Percentiles rank a stretch among this genome's conserved stretches.
These are phyloP conservation scores for Lipomyces orientalis DNA, from an alignment of 805 yeast species.

Conservation along the genomic window DNA sequence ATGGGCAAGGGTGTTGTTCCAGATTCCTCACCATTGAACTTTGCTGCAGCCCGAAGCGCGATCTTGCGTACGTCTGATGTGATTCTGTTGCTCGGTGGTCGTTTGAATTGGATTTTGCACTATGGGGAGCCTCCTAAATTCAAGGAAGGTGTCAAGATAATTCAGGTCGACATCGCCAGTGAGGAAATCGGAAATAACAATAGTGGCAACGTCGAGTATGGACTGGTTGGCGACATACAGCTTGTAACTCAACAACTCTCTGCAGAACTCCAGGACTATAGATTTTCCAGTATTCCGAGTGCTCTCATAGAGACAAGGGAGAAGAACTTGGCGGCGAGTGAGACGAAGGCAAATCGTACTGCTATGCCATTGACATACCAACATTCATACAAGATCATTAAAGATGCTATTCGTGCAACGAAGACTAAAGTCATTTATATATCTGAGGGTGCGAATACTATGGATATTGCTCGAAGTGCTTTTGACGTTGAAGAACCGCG, in stretches of 20 bases:
- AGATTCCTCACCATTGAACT: slow-evolving; percentile 55
- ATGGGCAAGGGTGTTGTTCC: slow-evolving; percentile 77
- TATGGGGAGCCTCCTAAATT: slow-evolving; percentile 66
- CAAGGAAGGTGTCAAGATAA: slow-evolving; percentile 52
- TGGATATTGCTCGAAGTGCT: slow-evolving; percentile 71
- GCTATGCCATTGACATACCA: slow-evolving; percentile 54
- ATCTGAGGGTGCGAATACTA: slow-evolving; percentile 78
- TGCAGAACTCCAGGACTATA: slow-evolving; percentile 45
- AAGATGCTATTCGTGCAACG: slow-evolving; percentile 48
- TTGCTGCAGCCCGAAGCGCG: slow-evolving; percentile 68
- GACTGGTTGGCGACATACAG: slow-evolving; percentile 63
- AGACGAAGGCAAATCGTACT: slow-evolving; percentile 45
- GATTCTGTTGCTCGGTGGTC: slow-evolving; percentile 64
- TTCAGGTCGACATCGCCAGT: slow-evolving; percentile 62
- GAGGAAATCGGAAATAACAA: slow-evolving; percentile 59
- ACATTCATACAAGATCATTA: slow-evolving; percentile 57
- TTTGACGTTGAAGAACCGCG: slow-evolving; percentile 61
- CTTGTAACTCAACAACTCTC: slow-evolving; percentile 50
- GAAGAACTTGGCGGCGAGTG: slow-evolving; percentile 47
- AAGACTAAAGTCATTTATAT: slow-evolving; percentile 51
- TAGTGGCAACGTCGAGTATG: slow-evolving; percentile 48
- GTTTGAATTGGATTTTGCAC: slow-evolving; percentile 76
- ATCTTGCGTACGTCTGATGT: slow-evolving; percentile 65
- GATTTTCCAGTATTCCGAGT: slow-evolving; percentile 45
- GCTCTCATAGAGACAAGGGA: slow-evolving; percentile 39